Percentiles rank a stretch among this genome's conserved stretches.
Evolutionary conservation across 1,139 yeast genomes (phyloP).

Genomic region (Kluyveromyces sp.): DNA sequence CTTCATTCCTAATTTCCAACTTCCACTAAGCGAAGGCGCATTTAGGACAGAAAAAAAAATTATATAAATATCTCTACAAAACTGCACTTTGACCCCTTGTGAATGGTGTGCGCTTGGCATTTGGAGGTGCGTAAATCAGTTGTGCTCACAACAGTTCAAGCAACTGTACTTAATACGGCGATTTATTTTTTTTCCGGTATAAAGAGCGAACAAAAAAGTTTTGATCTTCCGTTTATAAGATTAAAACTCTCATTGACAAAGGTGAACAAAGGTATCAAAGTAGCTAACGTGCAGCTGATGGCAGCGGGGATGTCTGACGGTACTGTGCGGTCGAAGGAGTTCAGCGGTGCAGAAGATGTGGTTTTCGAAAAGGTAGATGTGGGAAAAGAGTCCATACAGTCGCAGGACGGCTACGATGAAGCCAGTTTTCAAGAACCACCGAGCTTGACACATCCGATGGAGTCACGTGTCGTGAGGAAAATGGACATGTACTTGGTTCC

Average conservation of each 20-base stretch:
- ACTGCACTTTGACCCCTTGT: no score
- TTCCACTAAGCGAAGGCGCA: no score
- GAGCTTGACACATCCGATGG: slow-evolving; percentile 30
- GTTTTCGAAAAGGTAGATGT: slow-evolving; percentile 1
- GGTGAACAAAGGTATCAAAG: no score
- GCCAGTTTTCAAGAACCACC: slow-evolving; percentile 19
- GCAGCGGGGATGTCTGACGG: background rate
- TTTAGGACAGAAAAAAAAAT: no score
- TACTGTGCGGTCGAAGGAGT: background rate
- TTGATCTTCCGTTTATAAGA: background rate
- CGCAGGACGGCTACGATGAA: background rate
- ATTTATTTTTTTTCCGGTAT: background rate
- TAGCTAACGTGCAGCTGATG: no score
- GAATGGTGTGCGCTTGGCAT: no score
- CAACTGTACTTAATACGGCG: no score
- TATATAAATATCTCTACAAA: no score
- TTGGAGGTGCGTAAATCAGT: no score
- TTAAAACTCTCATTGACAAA: background rate
- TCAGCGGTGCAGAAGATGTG: background rate
- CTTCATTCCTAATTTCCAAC: no score
- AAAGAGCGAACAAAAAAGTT: background rate
- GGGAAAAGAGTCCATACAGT: background rate
- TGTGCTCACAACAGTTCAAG: no score
- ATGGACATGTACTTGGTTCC: slow-evolving; percentile 49
- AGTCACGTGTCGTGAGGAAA: slow-evolving; percentile 39